Evolutionary conservation across 2,329 filamentous ascomycete genomes (phyloP), one percentile per base, ranked within the genome.

Genomic region (Truncatella angustata): DNA sequence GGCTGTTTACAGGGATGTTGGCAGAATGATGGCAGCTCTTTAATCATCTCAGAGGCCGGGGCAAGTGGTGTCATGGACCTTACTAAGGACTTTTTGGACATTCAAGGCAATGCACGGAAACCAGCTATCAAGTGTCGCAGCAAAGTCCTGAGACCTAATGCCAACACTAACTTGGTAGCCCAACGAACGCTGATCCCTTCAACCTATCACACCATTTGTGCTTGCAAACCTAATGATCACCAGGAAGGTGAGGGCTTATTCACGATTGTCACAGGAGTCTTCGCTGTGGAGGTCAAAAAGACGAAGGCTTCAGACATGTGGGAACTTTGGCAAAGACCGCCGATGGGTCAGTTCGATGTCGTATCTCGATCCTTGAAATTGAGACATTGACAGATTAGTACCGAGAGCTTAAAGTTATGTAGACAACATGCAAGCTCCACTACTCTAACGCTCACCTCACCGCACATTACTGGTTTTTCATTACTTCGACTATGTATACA

Each of bases 121-220:
- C 11, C 28, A 7, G 12, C 7, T n/a, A 20, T 5, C 5, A 10
- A 43, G 23, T n/a, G n/a, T 20, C 28, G 24, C n/a, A 43, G n/a
- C 12, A 37, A 37, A 21, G 42, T 52, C 14, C 14, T 52, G 11
- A 52, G 20, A 16, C 50, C 50, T 14, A 34, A 52, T 26, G 42
- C 43, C 14, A 48, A 52, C 35, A 52, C 50, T 10, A 48, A 52
- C 35, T 21, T 52, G 11, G 23, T 26, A 24, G 24, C 23, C 9
- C 50, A 48, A 34, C 30, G 50, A 36, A 52, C 50, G 5, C 14
- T 52, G 3, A 37, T 49, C 9, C 34, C 34, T 12, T 46, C 43
- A 6, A 18, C n/a, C 4, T n/a, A 32, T 10, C 43, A 46, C 30
- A n/a, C 10, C 14, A 9, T 46, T 16, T 9, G 16, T 4, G 1